A percentile compares a stretch with the other conserved stretches of the same genome.
Conservation (phyloP, 2,329 filamentous ascomycete genomes). For the Saccharata proteae region DNA sequence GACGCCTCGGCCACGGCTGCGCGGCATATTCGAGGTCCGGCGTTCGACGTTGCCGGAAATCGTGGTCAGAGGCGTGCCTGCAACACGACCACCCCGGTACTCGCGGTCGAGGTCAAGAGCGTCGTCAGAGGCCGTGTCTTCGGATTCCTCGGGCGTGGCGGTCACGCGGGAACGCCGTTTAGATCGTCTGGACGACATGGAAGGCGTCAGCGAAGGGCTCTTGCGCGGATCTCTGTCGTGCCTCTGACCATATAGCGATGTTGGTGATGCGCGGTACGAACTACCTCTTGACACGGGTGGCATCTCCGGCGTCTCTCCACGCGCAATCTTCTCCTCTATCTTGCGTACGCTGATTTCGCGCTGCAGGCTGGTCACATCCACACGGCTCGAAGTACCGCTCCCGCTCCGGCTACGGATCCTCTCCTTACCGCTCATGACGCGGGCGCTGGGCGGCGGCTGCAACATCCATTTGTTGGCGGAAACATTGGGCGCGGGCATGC, state of each 20-base stretch:
- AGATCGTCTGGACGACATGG: constrained; percentile 13
- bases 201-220: constrained; percentile 17
- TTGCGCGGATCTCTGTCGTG: constrained; percentile 16
- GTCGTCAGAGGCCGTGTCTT: constrained; percentile 15
- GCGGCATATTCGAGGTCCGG: too few species aligned
- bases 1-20: too few species aligned
- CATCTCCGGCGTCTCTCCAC: constrained; percentile 23
- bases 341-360: constrained; percentile 27
- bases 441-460: constrained; percentile 79
- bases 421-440: constrained; percentile 80
- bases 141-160: constrained; percentile 13
- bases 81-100: too few species aligned
- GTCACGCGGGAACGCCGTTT: constrained; percentile 19
- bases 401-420: constrained; percentile 49
- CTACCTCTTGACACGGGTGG: constrained; percentile 23
- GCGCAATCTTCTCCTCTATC: constrained; percentile 22
- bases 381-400: constrained; percentile 29
- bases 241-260: constrained; percentile 15
- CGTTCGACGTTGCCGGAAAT: constrained; percentile 7
- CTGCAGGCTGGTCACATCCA: constrained; percentile 24
- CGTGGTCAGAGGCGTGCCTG: constrained; percentile 10
- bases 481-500: constrained; percentile 55
- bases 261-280: constrained; percentile 18
- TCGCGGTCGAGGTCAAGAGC: constrained; percentile 10
- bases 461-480: constrained; percentile 82